These are phyloP conservation scores for Spencermartinsiella europaea DNA, from an alignment of 805 yeast genomes.

Conservation along the genomic window DNA sequence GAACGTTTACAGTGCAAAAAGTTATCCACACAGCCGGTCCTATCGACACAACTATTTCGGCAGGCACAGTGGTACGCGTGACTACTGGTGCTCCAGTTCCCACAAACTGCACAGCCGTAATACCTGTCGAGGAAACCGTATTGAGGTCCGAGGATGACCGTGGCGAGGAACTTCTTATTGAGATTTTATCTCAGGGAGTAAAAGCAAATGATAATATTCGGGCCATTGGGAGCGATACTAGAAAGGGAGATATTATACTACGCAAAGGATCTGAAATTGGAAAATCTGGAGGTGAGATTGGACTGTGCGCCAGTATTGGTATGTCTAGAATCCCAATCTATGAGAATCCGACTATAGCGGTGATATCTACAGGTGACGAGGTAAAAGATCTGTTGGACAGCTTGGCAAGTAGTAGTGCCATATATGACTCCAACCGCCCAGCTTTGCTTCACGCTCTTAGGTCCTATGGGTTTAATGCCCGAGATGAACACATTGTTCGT, in stretches of 20 bases:
- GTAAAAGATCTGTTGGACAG: slow-evolving; percentile 32
- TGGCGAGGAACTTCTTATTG: slow-evolving; percentile 42
- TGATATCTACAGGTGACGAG: background rate
- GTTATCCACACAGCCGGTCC: slow-evolving; percentile 39
- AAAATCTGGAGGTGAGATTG: slow-evolving; percentile 46
- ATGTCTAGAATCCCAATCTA: slow-evolving; percentile 35
- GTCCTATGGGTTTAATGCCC: slow-evolving; percentile 35
- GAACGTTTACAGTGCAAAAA: slow-evolving; percentile 37
- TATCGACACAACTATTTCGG: slow-evolving; percentile 18
- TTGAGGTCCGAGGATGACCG: slow-evolving; percentile 33
- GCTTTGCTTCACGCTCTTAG: slow-evolving; percentile 36
- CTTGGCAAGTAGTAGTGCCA: slow-evolving; percentile 36
- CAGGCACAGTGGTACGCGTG: slow-evolving; percentile 41
- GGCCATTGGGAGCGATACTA: slow-evolving; percentile 44
- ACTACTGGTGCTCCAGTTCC: slow-evolving; percentile 58
- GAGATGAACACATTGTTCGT: slow-evolving; percentile 48
- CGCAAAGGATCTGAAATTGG: slow-evolving; percentile 36
- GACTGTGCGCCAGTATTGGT: slow-evolving; percentile 46
- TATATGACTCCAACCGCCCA: slow-evolving; percentile 49
- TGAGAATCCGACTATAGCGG: background rate
- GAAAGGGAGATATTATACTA: slow-evolving; percentile 36
- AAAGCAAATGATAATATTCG: slow-evolving; percentile 42
- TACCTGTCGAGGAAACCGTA: slow-evolving; percentile 50
- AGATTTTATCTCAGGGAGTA: slow-evolving; percentile 38
- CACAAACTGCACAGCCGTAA: slow-evolving; percentile 47